Conservation (phyloP, 345 rosid species). For the Physaria fendleri region DNA sequence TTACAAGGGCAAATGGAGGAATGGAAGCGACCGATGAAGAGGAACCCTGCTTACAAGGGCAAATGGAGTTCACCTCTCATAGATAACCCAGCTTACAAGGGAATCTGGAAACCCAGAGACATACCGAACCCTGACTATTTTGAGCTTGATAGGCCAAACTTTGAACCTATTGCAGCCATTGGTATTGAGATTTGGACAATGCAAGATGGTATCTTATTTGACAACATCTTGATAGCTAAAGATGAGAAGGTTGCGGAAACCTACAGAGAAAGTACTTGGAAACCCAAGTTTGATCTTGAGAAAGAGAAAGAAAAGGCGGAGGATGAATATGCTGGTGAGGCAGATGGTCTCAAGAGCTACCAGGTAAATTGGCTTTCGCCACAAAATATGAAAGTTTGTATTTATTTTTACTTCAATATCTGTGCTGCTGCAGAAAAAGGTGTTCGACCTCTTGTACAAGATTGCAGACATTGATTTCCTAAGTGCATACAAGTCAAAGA, state of each 20-base stretch:
- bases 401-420: background rate
- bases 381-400: background rate
- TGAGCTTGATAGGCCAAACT: slow-evolving; percentile 62
- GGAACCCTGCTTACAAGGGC: slow-evolving; percentile 74
- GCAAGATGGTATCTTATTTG: slow-evolving; percentile 82
- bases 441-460: slow-evolving; percentile 61
- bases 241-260: slow-evolving; percentile 55
- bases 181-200: slow-evolving; percentile 94
- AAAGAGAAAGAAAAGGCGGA: slow-evolving; percentile 65
- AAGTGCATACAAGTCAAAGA: slow-evolving; percentile 43
- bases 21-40: slow-evolving; percentile 73
- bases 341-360: slow-evolving; percentile 35
- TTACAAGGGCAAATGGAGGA: too few species aligned
- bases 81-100: slow-evolving; percentile 75
- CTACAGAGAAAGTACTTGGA: slow-evolving; percentile 42
- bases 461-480: slow-evolving; percentile 63
- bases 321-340: slow-evolving; percentile 40
- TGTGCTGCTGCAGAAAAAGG: slow-evolving; percentile 39
- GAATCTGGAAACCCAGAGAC: slow-evolving; percentile 75
- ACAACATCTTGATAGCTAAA: slow-evolving; percentile 57
- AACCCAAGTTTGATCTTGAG: slow-evolving; percentile 57
- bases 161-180: slow-evolving; percentile 71
- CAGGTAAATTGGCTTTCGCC: slow-evolving; percentile 24
- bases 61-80: slow-evolving; percentile 70
- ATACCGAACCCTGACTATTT: slow-evolving; percentile 70